These are phyloP conservation scores for Saccharomycopsis sp. DNA, from an alignment of 805 yeast genomes.

Conservation along the genomic window DNA sequence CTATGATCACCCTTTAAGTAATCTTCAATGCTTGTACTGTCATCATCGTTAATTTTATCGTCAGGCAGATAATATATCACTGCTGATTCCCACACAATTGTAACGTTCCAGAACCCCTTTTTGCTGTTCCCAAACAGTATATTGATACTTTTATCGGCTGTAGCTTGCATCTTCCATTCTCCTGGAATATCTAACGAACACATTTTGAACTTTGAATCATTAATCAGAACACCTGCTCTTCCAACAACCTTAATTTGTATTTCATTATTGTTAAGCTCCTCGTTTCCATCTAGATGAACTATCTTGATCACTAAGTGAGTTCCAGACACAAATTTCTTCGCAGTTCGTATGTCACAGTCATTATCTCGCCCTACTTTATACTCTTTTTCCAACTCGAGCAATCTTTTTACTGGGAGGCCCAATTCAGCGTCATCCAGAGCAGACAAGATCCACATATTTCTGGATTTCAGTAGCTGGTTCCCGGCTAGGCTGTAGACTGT, in stretches of 20 bases:
- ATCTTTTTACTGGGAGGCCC: not conserved
- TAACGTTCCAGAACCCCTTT: not conserved
- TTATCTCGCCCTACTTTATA: not conserved
- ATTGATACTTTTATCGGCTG: not conserved
- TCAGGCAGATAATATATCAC: not conserved
- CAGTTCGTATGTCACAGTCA: not conserved
- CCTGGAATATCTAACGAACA: not conserved
- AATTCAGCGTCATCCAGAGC: not conserved
- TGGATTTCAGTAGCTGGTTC: not conserved
- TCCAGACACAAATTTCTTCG: not conserved
- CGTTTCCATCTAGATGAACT: not conserved
- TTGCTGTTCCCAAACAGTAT: not conserved
- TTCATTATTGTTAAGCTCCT: not conserved
- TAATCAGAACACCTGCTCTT: not conserved
- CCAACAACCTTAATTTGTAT: not conserved
- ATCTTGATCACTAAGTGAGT: not conserved
- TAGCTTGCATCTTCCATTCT: not conserved
- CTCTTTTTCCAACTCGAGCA: not conserved
- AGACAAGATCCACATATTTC: not conserved
- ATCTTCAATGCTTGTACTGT: not conserved
- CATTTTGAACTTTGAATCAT: not conserved
- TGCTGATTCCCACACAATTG: not conserved
- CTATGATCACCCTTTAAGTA: not conserved
- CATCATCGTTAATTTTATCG: not conserved
- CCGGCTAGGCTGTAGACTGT: not conserved